Conservation (phyloP, 2,329 filamentous ascomycete species). For the Penicillium brevicompactum region DNA sequence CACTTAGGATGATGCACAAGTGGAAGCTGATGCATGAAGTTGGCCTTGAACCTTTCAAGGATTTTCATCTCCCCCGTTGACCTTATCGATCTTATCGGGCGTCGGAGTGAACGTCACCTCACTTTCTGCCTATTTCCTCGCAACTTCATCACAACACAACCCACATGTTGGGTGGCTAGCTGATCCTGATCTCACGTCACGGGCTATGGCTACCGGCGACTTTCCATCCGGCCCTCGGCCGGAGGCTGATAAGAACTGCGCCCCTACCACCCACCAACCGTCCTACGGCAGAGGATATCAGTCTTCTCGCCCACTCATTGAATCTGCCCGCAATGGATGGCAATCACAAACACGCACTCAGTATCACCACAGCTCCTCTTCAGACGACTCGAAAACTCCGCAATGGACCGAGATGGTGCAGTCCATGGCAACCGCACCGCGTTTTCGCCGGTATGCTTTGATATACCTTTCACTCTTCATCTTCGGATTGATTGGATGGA, state of each 20-base stretch:
- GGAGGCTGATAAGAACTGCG: slow-evolving; percentile 27
- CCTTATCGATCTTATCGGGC: not conserved
- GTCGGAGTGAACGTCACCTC: slow-evolving; percentile 2
- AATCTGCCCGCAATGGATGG: slow-evolving; percentile 45
- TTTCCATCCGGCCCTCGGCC: slow-evolving; percentile 25
- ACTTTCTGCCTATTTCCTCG: not conserved
- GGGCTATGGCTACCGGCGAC: not conserved
- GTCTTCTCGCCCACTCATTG: slow-evolving; percentile 37
- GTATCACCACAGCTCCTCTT: slow-evolving; percentile 17
- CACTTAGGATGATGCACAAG: too few relatives aligned
- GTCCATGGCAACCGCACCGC: slow-evolving; percentile 42
- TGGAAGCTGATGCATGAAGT: too few relatives aligned
- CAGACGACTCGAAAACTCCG: slow-evolving; percentile 20
- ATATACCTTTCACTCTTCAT: slow-evolving; percentile 38
- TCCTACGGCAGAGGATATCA: slow-evolving; percentile 13
- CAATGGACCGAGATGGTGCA: slow-evolving; percentile 29
- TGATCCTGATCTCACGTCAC: not conserved
- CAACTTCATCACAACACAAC: not conserved
- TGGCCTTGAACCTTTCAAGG: too few relatives aligned
- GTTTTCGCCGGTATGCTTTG: slow-evolving; percentile 43
- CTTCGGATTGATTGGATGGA: slow-evolving; percentile 38
- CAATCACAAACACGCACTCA: slow-evolving; percentile 27
- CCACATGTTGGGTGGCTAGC: not conserved
- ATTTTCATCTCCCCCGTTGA: too few relatives aligned
- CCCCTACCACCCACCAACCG: slow-evolving; percentile 13